Conservation (phyloP, 768 basidiomycete species). For the Dentipellis sp. region DNA sequence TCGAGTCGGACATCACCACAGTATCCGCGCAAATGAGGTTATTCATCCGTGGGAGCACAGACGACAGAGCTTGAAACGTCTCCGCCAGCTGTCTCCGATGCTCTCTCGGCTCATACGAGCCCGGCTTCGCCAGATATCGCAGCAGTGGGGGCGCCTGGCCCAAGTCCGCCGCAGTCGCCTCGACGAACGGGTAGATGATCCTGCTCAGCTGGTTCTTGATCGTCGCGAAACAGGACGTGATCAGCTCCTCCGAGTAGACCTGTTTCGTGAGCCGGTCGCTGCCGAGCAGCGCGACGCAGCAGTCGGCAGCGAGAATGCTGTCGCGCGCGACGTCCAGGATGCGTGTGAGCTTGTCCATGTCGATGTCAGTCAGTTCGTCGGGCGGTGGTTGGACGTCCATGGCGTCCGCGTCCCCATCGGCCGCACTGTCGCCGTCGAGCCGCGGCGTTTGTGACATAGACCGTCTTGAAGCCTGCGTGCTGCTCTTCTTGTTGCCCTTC, state of each 20-base stretch:
- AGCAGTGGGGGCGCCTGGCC: constrained; percentile 39
- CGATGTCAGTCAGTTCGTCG: constrained; percentile 31
- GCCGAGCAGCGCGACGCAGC: constrained; percentile 67
- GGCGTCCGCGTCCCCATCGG: constrained; percentile 17
- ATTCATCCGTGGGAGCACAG: constrained; percentile 67
- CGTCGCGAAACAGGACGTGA: constrained; percentile 64
- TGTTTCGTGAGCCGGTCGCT: constrained; percentile 81
- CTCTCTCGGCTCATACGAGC: constrained; percentile 21
- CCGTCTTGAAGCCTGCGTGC: constrained; percentile 28
- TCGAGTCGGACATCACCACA: constrained; percentile 77
- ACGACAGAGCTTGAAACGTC: constrained; percentile 62
- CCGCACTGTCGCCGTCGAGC: constrained; percentile 24
- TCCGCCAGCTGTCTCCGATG: constrained; percentile 48
- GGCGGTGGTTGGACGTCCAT: constrained; percentile 7
- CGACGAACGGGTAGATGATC: constrained; percentile 81
- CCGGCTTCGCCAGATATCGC: constrained; percentile 38
- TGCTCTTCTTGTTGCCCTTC: constrained; percentile 25
- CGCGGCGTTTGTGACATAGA: constrained; percentile 35
- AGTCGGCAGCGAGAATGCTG: constrained; percentile 77
- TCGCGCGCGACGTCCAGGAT: constrained; percentile 57
- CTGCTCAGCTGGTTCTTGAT: constrained; percentile 76
- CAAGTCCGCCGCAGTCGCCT: constrained; percentile 40
- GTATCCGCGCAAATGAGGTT: constrained; percentile 63
- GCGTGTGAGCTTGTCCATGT: constrained; percentile 42
- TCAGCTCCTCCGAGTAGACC: constrained; percentile 93